A percentile compares a stretch with the other conserved stretches of the same genome.
Conservation (phyloP, 495 filamentous ascomycete genomes). For the Penicillium parvum region DNA sequence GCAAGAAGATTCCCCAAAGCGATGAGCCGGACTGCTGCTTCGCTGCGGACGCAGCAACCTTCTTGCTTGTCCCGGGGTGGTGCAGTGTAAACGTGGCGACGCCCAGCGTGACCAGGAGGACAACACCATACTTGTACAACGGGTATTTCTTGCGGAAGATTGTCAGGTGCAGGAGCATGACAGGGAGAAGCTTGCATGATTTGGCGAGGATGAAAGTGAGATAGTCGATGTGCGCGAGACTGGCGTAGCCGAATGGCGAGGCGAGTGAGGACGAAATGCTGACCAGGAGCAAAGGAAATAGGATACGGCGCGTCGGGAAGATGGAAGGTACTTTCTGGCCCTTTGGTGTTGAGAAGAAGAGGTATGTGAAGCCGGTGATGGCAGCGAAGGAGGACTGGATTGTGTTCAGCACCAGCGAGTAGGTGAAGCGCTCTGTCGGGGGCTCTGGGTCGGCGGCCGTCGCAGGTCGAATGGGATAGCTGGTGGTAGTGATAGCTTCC, state of each 20-base stretch:
- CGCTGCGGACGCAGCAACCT: conserved; percentile 48
- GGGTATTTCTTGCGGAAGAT: conserved; percentile 88
- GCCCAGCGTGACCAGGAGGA: conserved; percentile 81
- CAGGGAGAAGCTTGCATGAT: conserved; percentile 92
- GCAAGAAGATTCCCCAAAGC: conserved; percentile 73
- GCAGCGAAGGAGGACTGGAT: conserved; percentile 91
- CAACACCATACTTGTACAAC: conserved; percentile 93
- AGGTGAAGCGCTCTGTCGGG: conserved; percentile 69
- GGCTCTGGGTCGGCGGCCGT: conserved; percentile 49
- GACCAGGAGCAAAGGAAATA: conserved; percentile 78
- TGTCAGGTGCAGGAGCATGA: conserved; percentile 94
- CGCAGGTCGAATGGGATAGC: conserved; percentile 51
- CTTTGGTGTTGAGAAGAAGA: conserved; percentile 59
- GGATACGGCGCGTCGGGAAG: conserved; percentile 69
- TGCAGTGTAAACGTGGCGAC: conserved; percentile 93
- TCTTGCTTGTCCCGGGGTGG: conserved; percentile 68
- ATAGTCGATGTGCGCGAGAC: conserved; percentile 93
- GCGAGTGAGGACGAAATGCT: conserved; percentile 83
- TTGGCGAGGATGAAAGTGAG: conserved; percentile 98
- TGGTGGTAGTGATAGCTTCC: conserved; percentile 95
- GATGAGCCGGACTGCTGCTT: conserved; percentile 52
- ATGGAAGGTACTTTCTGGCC: conserved; percentile 54
- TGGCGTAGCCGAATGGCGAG: conserved; percentile 91
- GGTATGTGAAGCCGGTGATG: conserved; percentile 75
- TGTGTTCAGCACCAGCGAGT: conserved; percentile 91